Base-by-base conservation (phyloP, 805 yeast genomes). In the Starmerella ratchasimensis region DNA sequence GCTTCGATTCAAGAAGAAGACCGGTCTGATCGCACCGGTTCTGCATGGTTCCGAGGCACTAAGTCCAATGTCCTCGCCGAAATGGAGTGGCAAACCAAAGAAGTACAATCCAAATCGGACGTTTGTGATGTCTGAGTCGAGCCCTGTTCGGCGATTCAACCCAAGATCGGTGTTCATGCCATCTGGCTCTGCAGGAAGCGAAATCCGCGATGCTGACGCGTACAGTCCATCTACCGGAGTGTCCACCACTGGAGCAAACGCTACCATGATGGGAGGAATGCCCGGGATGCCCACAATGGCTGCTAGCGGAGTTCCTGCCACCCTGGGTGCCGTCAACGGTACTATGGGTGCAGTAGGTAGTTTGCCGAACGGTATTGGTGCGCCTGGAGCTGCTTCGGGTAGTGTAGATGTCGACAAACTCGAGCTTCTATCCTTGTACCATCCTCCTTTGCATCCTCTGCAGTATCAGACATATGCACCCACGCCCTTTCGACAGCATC, bases 381-480 rank as follows among this genome's bases (percentile, higher is more conserved):
- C n/a, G n/a, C n/a, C n/a, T n/a, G n/a, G n/a, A n/a, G n/a, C n/a
- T n/a, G n/a, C n/a, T n/a, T n/a, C n/a, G n/a, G n/a, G n/a, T n/a
- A n/a, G n/a, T n/a, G n/a, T n/a, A n/a, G n/a, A n/a, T n/a, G 28
- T n/a, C 20, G 28, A 25, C 10, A 19, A 32, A 19, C 32, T 45
- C 4, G 46, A 28, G 38, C 38, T 26, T n/a, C 40, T 40, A 13
- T 22, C 45, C 29, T 31, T 44, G 39, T 46, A 49, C 40, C 53
- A 45, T 22, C 46, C 52, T 27, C 51, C 54, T 5, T 29, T 49
- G 35, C 48, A 50, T 32, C 58, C 61, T 47, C 60, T 81, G 31
- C 83, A 83, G 51, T 80, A 81, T 55, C 94, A 86, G 58, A 60
- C 83, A 28, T 86, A 88, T 59, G 90, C 95, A 0, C 96, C 96